Evolutionary conservation across 1,284 basidiomycete genomes (phyloP).

Genomic region (Tilletiaria anomala): DNA sequence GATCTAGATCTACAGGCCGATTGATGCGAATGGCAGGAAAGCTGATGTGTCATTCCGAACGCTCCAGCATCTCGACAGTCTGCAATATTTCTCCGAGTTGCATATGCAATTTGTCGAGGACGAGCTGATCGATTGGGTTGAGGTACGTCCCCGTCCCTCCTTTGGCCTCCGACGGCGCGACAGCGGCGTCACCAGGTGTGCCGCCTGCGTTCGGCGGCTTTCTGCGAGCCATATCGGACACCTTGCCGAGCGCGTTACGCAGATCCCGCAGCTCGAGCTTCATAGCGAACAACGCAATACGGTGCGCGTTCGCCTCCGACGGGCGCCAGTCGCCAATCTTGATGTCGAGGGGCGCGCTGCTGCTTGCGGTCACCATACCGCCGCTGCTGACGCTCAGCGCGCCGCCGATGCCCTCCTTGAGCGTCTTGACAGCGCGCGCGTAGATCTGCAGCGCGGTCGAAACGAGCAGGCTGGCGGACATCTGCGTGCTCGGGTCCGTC

Average conservation of each 20-base stretch:
- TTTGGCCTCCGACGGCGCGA: background rate
- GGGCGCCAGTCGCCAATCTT: slow-evolving; percentile 32
- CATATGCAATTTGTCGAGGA: slow-evolving; percentile 27
- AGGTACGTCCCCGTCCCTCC: slow-evolving; percentile 4
- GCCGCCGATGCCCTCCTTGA: slow-evolving; percentile 11
- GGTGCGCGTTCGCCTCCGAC: slow-evolving; percentile 19
- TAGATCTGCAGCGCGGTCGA: slow-evolving; percentile 37
- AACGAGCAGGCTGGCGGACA: slow-evolving; percentile 25
- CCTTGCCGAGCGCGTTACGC: slow-evolving; percentile 24
- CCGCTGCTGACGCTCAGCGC: background rate
- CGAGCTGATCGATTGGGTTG: slow-evolving; percentile 34
- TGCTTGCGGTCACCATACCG: background rate
- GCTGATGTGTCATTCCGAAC: too few species aligned
- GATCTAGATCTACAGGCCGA: too few species aligned
- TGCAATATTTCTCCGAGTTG: slow-evolving; percentile 29
- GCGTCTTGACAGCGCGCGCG: slow-evolving; percentile 26
- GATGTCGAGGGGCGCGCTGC: slow-evolving; percentile 12
- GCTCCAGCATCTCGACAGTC: slow-evolving; percentile 29
- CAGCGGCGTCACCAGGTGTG: background rate
- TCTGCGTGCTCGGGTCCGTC: slow-evolving; percentile 18
- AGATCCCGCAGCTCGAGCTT: slow-evolving; percentile 33
- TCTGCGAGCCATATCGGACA: slow-evolving; percentile 12
- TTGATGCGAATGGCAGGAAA: too few species aligned
- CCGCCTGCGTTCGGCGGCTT: background rate
- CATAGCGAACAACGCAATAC: slow-evolving; percentile 37